Evolutionary conservation across 768 basidiomycete genomes (phyloP).

Genomic region (Naematelia aurantialba): DNA sequence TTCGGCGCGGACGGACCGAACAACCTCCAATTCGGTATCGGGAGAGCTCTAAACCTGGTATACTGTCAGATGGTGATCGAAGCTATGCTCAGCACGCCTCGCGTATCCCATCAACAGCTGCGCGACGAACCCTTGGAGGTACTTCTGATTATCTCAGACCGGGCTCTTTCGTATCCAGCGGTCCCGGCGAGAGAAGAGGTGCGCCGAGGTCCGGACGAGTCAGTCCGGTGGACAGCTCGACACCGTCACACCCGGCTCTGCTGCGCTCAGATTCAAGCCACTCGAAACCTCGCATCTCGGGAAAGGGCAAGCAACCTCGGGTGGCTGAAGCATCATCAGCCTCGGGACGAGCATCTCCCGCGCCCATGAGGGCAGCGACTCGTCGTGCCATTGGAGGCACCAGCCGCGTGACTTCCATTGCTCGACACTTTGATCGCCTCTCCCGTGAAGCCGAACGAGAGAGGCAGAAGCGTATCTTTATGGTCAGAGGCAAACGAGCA

Average conservation of each 20-base stretch:
- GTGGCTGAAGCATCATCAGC: conserved; percentile 17
- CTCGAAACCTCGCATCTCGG: conserved; percentile 28
- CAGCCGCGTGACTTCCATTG: conserved; percentile 75
- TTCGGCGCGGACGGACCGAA: conserved; percentile 44
- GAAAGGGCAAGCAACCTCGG: conserved; percentile 45
- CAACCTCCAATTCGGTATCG: conserved; percentile 29
- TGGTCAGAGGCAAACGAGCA: conserved; percentile 78
- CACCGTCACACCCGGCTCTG: neutral
- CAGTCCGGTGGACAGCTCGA: neutral
- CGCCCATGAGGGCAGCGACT: conserved; percentile 51
- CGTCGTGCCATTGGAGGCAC: conserved; percentile 55
- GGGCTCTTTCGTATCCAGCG: conserved; percentile 6
- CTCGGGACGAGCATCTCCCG: conserved; percentile 10
- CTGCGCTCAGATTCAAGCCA: neutral
- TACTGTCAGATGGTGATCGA: conserved; percentile 77
- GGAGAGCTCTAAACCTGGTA: conserved; percentile 55
- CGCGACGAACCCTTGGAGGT: conserved; percentile 6
- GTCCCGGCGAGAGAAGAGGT: neutral
- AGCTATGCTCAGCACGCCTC: conserved; percentile 91
- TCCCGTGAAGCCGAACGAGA: conserved; percentile 60
- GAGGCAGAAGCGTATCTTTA: conserved; percentile 62
- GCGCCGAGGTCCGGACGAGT: neutral
- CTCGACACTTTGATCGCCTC: conserved; percentile 85
- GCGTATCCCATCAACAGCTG: conserved; percentile 51
- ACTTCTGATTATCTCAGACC: conserved; percentile 13